phyloP scores from a whole-genome alignment of 768 basidiomycete genomes.

The Rhodotorula paludigena region DNA sequence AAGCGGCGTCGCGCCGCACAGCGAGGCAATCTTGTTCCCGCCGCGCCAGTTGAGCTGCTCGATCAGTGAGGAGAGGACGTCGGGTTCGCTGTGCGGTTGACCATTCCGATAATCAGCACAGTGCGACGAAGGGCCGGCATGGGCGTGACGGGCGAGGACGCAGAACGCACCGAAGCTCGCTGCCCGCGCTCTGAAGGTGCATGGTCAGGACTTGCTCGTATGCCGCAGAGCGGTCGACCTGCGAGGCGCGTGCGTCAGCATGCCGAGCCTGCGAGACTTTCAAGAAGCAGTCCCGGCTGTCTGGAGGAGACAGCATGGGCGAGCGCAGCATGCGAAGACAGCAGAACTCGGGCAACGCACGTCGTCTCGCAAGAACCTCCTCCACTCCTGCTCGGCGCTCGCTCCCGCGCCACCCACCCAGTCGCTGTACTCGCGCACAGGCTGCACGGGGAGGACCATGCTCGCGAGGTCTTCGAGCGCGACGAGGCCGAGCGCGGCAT shows the following conservation, averaged over 20 bases:
- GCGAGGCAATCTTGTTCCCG: constrained; percentile 19
- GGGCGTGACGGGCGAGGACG: too few species aligned
- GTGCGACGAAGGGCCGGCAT: too few species aligned
- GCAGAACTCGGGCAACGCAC: constrained; percentile 2
- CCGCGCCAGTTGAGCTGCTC: constrained; percentile 36
- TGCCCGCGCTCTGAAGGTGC: constrained; percentile 21
- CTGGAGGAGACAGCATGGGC: too few species aligned
- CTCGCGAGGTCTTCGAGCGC: constrained; percentile 17
- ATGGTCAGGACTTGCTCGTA: constrained; percentile 4
- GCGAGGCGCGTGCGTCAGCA: not conserved
- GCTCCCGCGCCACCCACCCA: too few species aligned
- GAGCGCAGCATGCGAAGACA: not conserved
- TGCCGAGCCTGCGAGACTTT: not conserved
- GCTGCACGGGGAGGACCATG: constrained; percentile 33
- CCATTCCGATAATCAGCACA: too few species aligned
- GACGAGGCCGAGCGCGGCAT: constrained; percentile 16
- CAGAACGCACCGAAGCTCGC: constrained; percentile 25
- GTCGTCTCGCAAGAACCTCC: constrained; percentile 14
- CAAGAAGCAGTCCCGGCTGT: too few species aligned
- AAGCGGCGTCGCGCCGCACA: not conserved
- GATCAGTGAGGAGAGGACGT: constrained; percentile 4
- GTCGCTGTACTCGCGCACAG: not conserved
- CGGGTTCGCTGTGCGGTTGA: constrained; percentile 7
- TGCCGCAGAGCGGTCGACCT: constrained; percentile 9
- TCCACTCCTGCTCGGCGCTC: constrained; percentile 6